These are phyloP conservation scores for Paraconiothyrium brasiliense DNA, from an alignment of 2,329 filamentous ascomycete species.

Conservation along the genomic window DNA sequence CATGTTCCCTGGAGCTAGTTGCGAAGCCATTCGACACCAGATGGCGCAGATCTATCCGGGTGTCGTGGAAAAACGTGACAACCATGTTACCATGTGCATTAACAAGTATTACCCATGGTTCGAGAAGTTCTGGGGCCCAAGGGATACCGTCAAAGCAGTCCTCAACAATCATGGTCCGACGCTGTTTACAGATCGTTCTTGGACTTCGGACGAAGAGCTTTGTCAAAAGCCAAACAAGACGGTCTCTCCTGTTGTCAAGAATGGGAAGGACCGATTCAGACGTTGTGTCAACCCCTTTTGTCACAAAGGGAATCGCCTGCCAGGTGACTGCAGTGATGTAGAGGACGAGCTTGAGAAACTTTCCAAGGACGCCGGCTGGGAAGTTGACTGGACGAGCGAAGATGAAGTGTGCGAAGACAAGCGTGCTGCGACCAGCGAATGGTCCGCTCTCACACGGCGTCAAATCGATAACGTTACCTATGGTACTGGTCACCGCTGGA, in stretches of 20 bases:
- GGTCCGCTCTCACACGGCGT: background rate
- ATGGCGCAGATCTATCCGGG: conserved; percentile 11
- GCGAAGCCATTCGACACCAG: conserved; percentile 2
- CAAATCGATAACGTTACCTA: background rate
- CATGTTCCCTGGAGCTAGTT: conserved; percentile 11
- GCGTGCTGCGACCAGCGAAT: background rate
- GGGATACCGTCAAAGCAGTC: background rate
- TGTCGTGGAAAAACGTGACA: background rate
- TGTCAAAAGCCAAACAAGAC: background rate
- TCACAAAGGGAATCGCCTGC: background rate
- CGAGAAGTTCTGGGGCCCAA: background rate
- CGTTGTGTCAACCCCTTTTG: conserved; percentile 4
- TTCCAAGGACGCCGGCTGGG: conserved; percentile 4
- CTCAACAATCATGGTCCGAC: background rate
- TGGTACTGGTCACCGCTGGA: conserved; percentile 1
- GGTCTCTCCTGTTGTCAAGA: background rate
- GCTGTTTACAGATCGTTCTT: background rate
- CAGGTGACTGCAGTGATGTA: conserved; percentile 7
- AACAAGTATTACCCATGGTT: background rate
- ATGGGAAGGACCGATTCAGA: background rate
- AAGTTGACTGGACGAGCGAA: conserved; percentile 6
- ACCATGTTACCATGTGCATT: conserved; percentile 6
- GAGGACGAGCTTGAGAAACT: conserved; percentile 9
- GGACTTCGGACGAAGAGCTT: conserved; percentile 9
- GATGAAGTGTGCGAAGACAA: conserved; percentile 2